A percentile compares a stretch with the other conserved stretches of the same genome.
These are phyloP conservation scores for Scheffersomyces stipitis DNA, from an alignment of 805 yeast species.

Conservation along the genomic window DNA sequence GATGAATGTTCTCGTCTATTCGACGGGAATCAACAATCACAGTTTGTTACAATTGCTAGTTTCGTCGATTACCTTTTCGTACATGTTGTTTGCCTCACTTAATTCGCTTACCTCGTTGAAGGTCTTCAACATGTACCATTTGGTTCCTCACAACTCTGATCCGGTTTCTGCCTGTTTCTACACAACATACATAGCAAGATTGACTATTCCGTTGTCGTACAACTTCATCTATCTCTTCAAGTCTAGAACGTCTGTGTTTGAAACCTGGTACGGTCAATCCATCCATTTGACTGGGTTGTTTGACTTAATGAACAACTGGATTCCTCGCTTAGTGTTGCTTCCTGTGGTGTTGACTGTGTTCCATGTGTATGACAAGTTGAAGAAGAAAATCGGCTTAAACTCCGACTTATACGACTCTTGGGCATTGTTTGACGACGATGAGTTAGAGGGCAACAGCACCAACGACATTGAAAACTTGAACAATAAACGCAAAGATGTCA, in stretches of 20 bases:
- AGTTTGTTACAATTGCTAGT: slow-evolving; percentile 34
- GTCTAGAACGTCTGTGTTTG: slow-evolving; percentile 54
- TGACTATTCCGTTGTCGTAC: slow-evolving; percentile 79
- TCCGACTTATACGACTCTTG: slow-evolving; percentile 39
- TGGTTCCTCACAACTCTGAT: slow-evolving; percentile 70
- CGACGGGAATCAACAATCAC: slow-evolving; percentile 25
- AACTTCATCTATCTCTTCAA: slow-evolving; percentile 71
- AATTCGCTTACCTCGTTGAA: slow-evolving; percentile 65
- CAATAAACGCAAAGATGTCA: slow-evolving; percentile 31
- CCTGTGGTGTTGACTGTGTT: slow-evolving; percentile 67
- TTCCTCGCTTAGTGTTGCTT: slow-evolving; percentile 74
- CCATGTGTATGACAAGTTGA: slow-evolving; percentile 64
- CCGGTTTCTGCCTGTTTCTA: slow-evolving; percentile 75
- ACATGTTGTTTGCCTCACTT: slow-evolving; percentile 69
- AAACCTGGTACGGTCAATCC: slow-evolving; percentile 71
- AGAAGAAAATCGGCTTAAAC: slow-evolving; percentile 36
- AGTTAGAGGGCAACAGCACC: slow-evolving; percentile 11
- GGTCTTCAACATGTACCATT: slow-evolving; percentile 73
- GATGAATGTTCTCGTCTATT: slow-evolving; percentile 48
- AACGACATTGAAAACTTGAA: slow-evolving; percentile 14
- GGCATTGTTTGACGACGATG: slow-evolving; percentile 36
- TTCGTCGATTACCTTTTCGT: slow-evolving; percentile 47
- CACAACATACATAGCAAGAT: slow-evolving; percentile 75
- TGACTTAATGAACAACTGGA: slow-evolving; percentile 64
- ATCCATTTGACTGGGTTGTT: slow-evolving; percentile 76